Evolutionary conservation across 331 rosid genomes (phyloP).

Genomic region (Saraca asoca): DNA sequence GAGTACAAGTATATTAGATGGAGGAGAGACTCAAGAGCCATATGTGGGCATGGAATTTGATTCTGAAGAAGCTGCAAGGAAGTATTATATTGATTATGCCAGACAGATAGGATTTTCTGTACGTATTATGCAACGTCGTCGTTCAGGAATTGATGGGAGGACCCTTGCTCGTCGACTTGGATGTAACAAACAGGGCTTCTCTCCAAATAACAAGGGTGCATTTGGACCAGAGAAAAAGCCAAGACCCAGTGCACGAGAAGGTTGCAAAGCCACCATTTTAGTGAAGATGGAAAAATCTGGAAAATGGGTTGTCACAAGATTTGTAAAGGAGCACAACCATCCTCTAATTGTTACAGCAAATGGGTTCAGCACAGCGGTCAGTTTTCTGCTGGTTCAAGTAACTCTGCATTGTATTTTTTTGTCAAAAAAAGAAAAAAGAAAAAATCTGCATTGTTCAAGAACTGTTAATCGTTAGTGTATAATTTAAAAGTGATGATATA

Average conservation of each 20-base stretch:
- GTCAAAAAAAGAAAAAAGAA: background rate
- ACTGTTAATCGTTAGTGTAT: background rate
- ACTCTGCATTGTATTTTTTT: background rate
- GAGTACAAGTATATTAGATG: conserved; percentile 46
- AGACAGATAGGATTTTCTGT: conserved; percentile 67
- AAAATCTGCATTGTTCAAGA: background rate
- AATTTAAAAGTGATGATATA: background rate
- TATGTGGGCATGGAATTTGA: conserved; percentile 76
- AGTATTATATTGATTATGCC: conserved; percentile 64
- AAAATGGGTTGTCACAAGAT: conserved; percentile 78
- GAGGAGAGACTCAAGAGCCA: conserved; percentile 54
- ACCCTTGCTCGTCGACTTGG: conserved; percentile 89
- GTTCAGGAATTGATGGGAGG: conserved; percentile 70
- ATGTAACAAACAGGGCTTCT: conserved; percentile 81
- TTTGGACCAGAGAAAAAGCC: conserved; percentile 62
- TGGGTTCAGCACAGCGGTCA: conserved; percentile 68
- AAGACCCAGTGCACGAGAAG: conserved; percentile 79
- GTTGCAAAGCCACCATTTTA: conserved; percentile 79
- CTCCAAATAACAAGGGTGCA: conserved; percentile 57
- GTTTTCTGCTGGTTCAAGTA: conserved; percentile 29
- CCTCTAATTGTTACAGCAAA: conserved; percentile 60
- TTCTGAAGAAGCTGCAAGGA: conserved; percentile 72
- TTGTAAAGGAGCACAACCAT: conserved; percentile 78
- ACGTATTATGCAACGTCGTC: conserved; percentile 84
- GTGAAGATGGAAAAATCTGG: conserved; percentile 79